These are phyloP conservation scores for Acanthamoeba sp. DNA, from an alignment of 208 protist species.

Conservation along the genomic window DNA sequence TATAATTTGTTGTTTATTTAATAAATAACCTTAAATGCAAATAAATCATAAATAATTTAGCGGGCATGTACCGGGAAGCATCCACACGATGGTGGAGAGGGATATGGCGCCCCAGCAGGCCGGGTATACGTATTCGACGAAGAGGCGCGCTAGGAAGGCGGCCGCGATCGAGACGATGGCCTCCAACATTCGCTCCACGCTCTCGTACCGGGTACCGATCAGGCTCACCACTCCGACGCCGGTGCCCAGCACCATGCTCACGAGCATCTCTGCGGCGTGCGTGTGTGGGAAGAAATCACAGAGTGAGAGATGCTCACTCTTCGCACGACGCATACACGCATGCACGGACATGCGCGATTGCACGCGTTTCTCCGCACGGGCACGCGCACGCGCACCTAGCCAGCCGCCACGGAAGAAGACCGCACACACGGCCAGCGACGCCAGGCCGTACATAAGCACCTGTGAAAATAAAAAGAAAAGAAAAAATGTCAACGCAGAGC, in stretches of 20 bases:
- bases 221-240: not conserved
- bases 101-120: slow-evolving; percentile 14
- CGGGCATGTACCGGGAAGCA: not conserved
- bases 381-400: not conserved
- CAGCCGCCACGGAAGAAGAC: slow-evolving; percentile 23
- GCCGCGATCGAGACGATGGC: slow-evolving; percentile 15
- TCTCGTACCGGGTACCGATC: not conserved
- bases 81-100: slow-evolving; percentile 44
- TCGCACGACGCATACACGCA: not conserved
- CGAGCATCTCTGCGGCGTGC: not conserved
- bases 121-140: slow-evolving; percentile 44
- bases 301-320: not conserved
- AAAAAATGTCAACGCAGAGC: not conserved
- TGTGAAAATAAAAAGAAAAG: not conserved
- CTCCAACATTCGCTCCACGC: slow-evolving; percentile 24
- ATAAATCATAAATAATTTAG: too few species aligned
- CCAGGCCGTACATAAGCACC: slow-evolving; percentile 21
- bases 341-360: too few species aligned
- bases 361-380: too few species aligned
- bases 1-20: too few species aligned
- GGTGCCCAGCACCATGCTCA: slow-evolving; percentile 12
- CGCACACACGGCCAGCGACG: not conserved
- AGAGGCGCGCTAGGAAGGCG: slow-evolving; percentile 48
- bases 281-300: not conserved
- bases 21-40: too few species aligned